A percentile compares a stretch with the other conserved stretches of the same genome.
Evolutionary conservation across 208 protist species (phyloP).

Genomic region (Herpetomonas tarakana): DNA sequence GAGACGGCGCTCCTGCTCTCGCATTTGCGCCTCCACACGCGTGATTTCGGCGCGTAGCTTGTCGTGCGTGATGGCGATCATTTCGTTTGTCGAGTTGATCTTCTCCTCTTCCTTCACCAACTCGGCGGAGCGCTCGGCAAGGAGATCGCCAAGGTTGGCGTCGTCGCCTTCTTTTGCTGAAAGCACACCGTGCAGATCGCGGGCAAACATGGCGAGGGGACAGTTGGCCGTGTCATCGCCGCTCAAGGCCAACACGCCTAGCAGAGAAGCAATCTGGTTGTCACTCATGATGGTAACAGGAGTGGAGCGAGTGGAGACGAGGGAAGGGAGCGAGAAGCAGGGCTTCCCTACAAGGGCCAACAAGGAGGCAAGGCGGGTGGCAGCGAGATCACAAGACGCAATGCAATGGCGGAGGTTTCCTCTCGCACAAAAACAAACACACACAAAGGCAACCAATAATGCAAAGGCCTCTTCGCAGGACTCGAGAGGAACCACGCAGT

Average conservation of each 20-base stretch:
- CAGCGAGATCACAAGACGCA: slow-evolving; percentile 6
- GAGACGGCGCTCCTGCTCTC: slow-evolving; percentile 48
- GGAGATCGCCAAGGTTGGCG: slow-evolving; percentile 42
- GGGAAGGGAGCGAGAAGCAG: neutral
- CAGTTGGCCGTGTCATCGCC: slow-evolving; percentile 49
- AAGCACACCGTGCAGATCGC: slow-evolving; percentile 34
- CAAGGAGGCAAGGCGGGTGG: too few species aligned
- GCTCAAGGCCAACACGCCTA: slow-evolving; percentile 41
- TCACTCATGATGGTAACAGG: slow-evolving; percentile 16
- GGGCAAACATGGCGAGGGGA: slow-evolving; percentile 58
- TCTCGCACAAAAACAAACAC: neutral
- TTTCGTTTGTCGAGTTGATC: slow-evolving; percentile 39
- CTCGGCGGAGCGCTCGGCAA: slow-evolving; percentile 52
- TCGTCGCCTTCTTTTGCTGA: slow-evolving; percentile 7
- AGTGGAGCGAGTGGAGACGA: neutral
- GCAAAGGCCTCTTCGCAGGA: too few species aligned
- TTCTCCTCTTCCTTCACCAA: slow-evolving; percentile 72
- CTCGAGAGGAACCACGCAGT: neutral
- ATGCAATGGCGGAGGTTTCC: neutral
- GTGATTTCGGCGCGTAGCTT: slow-evolving; percentile 76
- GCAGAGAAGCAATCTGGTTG: slow-evolving; percentile 51
- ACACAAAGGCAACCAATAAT: neutral
- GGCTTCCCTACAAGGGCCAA: neutral
- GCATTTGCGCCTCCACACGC: slow-evolving; percentile 79
- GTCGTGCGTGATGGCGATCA: slow-evolving; percentile 60